Evolutionary conservation across 306 rosid species (phyloP).

Genomic region (Casuarina equisetifolia): DNA sequence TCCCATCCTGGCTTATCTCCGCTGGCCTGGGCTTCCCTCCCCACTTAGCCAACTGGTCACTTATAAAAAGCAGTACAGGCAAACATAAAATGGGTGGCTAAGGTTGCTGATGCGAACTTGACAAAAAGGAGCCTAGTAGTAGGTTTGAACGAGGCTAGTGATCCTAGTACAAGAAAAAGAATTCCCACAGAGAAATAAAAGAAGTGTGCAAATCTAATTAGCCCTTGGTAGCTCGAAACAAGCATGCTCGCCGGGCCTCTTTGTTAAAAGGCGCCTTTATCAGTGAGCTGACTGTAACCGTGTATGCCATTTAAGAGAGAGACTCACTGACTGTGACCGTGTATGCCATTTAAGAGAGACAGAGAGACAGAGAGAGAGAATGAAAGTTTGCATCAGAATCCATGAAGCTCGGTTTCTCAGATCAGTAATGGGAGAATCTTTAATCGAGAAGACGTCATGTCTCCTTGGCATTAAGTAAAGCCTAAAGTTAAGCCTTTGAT

Average conservation of each 20-base stretch:
- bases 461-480: slow-evolving; percentile 47
- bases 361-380: background rate
- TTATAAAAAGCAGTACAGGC: background rate
- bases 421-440: slow-evolving; percentile 56
- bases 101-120: background rate
- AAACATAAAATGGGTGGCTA: background rate
- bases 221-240: slow-evolving; percentile 30
- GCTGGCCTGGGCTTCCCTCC: background rate
- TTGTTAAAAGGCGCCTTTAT: slow-evolving; percentile 13
- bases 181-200: background rate
- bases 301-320: slow-evolving; percentile 27
- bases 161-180: too few species aligned
- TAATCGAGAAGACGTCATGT: slow-evolving; percentile 44
- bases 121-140: too few species aligned
- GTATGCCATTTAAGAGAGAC: background rate
- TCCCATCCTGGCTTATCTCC: background rate
- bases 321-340: too few species aligned
- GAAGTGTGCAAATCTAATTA: background rate
- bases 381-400: slow-evolving; percentile 58
- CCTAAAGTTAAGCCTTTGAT: slow-evolving; percentile 47
- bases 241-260: background rate
- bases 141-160: too few species aligned
- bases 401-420: slow-evolving; percentile 32
- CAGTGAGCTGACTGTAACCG: background rate
- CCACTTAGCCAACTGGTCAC: background rate